Evolutionary conservation across 345 rosid genomes (phyloP).

Genomic region (Streptanthus diversifolius): DNA sequence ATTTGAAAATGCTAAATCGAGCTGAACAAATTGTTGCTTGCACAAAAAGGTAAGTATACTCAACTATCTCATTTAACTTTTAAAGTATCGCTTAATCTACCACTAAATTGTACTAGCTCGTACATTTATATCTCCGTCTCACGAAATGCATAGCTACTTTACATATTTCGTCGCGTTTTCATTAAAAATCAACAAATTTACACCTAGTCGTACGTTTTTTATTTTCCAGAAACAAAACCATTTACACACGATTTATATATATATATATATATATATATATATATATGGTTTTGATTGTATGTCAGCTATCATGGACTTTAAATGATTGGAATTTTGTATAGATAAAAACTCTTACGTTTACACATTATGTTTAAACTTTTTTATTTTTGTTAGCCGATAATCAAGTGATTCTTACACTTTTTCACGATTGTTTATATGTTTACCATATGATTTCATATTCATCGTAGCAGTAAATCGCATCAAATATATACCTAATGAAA

Average conservation of each 20-base stretch:
- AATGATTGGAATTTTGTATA: no score
- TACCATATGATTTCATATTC: background rate
- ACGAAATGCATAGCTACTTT: no score
- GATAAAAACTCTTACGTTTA: no score
- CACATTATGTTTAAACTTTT: no score
- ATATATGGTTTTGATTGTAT: no score
- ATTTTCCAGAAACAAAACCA: no score
- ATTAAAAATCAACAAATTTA: no score
- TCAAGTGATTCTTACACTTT: background rate
- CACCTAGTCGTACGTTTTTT: no score
- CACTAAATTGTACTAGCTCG: background rate
- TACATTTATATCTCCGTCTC: background rate
- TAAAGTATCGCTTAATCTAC: background rate
- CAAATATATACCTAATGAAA: background rate
- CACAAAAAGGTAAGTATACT: background rate
- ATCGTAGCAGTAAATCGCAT: background rate
- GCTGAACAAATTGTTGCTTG: background rate
- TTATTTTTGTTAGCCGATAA: background rate
- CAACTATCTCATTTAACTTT: background rate
- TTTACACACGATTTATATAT: no score
- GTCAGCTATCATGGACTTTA: no score
- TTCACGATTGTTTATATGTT: background rate
- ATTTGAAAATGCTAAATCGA: background rate
- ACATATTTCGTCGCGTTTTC: no score
- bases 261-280: no score